These are phyloP conservation scores for Effrenium voratum DNA, from an alignment of 73 alveolate genomes.

Conservation along the genomic window DNA sequence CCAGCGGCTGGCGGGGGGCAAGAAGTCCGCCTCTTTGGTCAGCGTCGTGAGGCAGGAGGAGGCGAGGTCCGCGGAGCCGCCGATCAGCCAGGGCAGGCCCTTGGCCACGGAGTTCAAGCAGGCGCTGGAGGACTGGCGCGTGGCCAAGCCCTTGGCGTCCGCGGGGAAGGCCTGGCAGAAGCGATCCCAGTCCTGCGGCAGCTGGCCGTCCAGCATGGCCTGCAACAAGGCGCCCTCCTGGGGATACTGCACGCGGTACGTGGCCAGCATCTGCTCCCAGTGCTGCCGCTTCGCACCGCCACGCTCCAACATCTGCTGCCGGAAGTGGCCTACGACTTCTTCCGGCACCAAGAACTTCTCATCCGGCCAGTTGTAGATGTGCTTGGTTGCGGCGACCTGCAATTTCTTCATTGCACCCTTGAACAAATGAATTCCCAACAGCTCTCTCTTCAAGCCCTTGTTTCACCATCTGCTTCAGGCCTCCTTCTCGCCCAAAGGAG, in stretches of 20 bases:
- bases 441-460: not conserved
- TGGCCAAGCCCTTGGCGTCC: slow-evolving; percentile 43
- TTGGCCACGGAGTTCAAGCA: slow-evolving; percentile 44
- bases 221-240: slow-evolving; percentile 2
- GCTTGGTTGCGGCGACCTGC: slow-evolving; percentile 55
- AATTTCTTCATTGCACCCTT: not conserved
- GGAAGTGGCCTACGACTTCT: slow-evolving; percentile 15
- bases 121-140: slow-evolving; percentile 25
- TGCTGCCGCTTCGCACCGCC: slow-evolving; percentile 5
- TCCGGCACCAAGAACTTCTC: slow-evolving; percentile 78
- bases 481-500: slow-evolving; percentile 65
- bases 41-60: slow-evolving; percentile 39
- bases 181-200: slow-evolving; percentile 37
- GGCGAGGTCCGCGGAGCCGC: slow-evolving; percentile 49
- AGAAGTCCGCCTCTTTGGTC: not conserved
- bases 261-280: slow-evolving; percentile 30
- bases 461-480: not conserved
- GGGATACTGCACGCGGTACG: slow-evolving; percentile 15
- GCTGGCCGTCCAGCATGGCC: not conserved
- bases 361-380: slow-evolving; percentile 53
- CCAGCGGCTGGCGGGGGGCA: slow-evolving; percentile 48
- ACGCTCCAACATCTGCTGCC: slow-evolving; percentile 3
- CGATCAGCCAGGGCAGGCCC: slow-evolving; percentile 34
- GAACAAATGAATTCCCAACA: not conserved
- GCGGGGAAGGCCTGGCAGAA: slow-evolving; percentile 17